Base-by-base conservation (phyloP, 768 basidiomycete genomes). In the Lentinus brumalis region DNA sequence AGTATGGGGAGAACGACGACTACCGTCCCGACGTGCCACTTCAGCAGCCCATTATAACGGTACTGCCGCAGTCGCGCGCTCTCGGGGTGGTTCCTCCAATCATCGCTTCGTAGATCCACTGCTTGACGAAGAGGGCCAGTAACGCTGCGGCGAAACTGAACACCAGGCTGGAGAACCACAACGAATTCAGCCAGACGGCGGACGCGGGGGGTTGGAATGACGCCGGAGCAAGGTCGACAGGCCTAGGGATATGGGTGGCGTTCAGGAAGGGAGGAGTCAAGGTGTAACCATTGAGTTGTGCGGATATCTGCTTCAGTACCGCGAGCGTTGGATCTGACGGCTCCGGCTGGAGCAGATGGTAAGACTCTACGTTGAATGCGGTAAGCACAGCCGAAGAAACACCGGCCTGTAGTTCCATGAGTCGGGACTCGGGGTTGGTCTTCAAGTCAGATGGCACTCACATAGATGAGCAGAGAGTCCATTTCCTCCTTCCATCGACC, bases 141-240 rank as follows among this genome's bases (percentile, higher is more conserved):
- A 69, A 57, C 1, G 71, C 72, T 8, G 68, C 59, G 11, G 65
- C 60, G 35, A 74, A 68, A 38, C 65, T 65, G 59, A 63, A 60
- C 4, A 67, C 57, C 3, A 74, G 61, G 32, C 67, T 67, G n/a
- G 62, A 55, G 49, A 70, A 68, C 68, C 69, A 70, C 1, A 73
- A 59, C 1, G 53, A 41, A 58, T 70, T 71, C 51, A 69, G 50
- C 50, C 51, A 55, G 2, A 66, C 53, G 15, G 61, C 59, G 21
- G 58, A 58, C 11, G 42, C 15, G 9, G 53, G 52, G 18, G 56
- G 29, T 14, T 21, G 11, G 42, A 61, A 55, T 10, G 53, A 40
- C n/a, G 53, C 41, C 18, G 42, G 32, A 3, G 42, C n/a, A 5
- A 42, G 40, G 26, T 46, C 47, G 29, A 38, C 3, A 8, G 54